Percentiles rank a stretch among this genome's conserved stretches.
phyloP scores from a whole-genome alignment of 768 basidiomycete species.

The Cantharellus anzutake region DNA sequence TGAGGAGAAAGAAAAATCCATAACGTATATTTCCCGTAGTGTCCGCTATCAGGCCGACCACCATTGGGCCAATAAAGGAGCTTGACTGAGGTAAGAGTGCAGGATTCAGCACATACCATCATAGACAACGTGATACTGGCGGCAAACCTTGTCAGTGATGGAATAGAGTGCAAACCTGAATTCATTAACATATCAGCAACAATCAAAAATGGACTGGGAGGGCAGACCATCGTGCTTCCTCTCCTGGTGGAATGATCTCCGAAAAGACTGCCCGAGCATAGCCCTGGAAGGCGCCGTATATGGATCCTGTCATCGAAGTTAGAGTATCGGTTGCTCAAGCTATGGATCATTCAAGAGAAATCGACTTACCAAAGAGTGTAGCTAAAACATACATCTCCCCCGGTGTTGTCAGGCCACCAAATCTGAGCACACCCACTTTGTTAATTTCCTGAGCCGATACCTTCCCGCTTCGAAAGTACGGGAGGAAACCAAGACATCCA shows the following conservation, averaged over 20 bases:
- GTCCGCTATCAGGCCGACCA: constrained; percentile 79
- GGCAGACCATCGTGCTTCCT: constrained; percentile 73
- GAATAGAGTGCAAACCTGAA: constrained; percentile 53
- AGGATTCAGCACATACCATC: background rate
- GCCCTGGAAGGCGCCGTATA: constrained; percentile 83
- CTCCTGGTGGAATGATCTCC: constrained; percentile 67
- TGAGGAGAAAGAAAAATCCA: constrained; percentile 71
- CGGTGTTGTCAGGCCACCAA: constrained; percentile 60
- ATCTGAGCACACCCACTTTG: constrained; percentile 16
- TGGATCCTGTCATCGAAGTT: constrained; percentile 21
- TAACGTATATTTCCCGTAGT: constrained; percentile 81
- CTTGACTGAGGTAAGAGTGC: constrained; percentile 36
- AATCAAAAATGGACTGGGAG: background rate
- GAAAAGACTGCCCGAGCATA: constrained; percentile 79
- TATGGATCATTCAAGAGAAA: background rate
- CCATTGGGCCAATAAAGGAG: constrained; percentile 77
- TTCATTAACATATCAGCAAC: background rate
- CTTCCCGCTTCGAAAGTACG: constrained; percentile 14
- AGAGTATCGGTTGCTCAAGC: background rate
- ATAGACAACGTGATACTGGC: background rate
- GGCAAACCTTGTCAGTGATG: constrained; percentile 67
- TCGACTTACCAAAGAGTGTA: constrained; percentile 54
- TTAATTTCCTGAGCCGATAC: background rate
- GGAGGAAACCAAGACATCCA: constrained; percentile 64
- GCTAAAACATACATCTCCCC: constrained; percentile 77